phyloP scores from a whole-genome alignment of 176 grass and related monocot genomes.

The Calamus simplicifolius region DNA sequence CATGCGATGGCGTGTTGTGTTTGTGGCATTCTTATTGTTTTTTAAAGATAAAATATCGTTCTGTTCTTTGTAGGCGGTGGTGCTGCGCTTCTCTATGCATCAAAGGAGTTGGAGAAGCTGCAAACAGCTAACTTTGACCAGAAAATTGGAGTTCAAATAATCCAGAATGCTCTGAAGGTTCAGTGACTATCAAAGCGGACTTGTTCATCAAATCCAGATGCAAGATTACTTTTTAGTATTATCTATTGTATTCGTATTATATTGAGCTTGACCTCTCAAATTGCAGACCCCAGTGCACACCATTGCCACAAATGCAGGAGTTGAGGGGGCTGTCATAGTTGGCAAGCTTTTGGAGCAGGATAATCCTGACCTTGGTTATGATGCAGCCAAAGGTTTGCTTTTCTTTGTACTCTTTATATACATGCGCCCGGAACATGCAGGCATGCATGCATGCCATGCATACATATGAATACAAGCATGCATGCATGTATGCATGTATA shows the following conservation, averaged over 20 bases:
- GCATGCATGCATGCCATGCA: too few relatives aligned
- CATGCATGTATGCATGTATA: too few relatives aligned
- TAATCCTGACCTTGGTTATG: conserved; percentile 80
- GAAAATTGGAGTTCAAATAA: conserved; percentile 98
- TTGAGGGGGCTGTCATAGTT: conserved; percentile 89
- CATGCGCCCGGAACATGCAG: background rate
- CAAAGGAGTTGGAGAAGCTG: conserved; percentile 80
- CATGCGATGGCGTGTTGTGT: background rate
- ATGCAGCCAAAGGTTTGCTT: conserved; percentile 76
- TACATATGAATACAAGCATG: too few relatives aligned
- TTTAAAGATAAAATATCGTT: too few relatives aligned
- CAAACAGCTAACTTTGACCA: conserved; percentile 88
- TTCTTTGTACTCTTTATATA: background rate
- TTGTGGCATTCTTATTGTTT: too few relatives aligned
- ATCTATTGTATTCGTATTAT: too few relatives aligned
- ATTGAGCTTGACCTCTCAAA: background rate
- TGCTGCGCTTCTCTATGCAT: conserved; percentile 97
- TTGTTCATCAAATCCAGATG: too few relatives aligned
- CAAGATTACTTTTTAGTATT: too few relatives aligned
- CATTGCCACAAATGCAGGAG: conserved; percentile 89
- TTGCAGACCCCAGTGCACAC: conserved; percentile 84
- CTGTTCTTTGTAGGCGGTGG: conserved; percentile 59
- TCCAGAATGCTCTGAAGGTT: conserved; percentile 98
- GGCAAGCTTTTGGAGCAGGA: conserved; percentile 98
- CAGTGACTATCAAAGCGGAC: too few relatives aligned